Evolutionary conservation across 2,329 filamentous ascomycete species (phyloP).

Genomic region (Paraphaeosphaeria sporulosa): DNA sequence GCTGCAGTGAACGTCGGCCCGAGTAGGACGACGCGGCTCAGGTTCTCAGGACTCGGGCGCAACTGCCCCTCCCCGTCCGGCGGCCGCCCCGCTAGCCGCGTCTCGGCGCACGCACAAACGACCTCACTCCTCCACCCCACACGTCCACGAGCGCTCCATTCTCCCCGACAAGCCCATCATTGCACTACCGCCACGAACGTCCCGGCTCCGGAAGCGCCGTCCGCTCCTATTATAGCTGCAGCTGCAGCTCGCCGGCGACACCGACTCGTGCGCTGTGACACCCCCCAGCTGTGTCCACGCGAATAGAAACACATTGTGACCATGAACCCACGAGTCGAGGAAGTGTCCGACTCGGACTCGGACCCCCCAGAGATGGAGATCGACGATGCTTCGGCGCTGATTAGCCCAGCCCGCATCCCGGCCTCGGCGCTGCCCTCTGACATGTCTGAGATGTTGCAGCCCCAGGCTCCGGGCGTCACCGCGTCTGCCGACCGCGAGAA

Average conservation of each 20-base stretch:
- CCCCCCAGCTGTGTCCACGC: conserved; percentile 25
- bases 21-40: not conserved
- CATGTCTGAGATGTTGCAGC: conserved; percentile 45
- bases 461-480: conserved; percentile 51
- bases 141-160: not conserved
- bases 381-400: conserved; percentile 76
- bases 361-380: conserved; percentile 75
- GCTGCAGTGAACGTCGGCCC: not conserved
- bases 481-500: conserved; percentile 57
- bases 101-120: conserved; percentile 5
- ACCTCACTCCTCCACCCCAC: conserved; percentile 5
- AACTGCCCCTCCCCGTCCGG: not conserved
- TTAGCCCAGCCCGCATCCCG: conserved; percentile 46
- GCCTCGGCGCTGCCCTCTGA: conserved; percentile 38
- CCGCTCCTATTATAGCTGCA: not conserved
- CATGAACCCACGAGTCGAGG: conserved; percentile 82
- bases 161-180: not conserved
- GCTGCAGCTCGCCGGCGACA: not conserved
- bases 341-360: conserved; percentile 82
- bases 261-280: no score
- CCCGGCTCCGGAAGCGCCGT: not conserved
- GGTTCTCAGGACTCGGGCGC: not conserved
- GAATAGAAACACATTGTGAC: conserved; percentile 66
- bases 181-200: not conserved
- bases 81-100: not conserved